Percentiles rank a stretch among this genome's conserved stretches.
phyloP scores from a whole-genome alignment of 306 rosid species.

The Inga laurina region DNA sequence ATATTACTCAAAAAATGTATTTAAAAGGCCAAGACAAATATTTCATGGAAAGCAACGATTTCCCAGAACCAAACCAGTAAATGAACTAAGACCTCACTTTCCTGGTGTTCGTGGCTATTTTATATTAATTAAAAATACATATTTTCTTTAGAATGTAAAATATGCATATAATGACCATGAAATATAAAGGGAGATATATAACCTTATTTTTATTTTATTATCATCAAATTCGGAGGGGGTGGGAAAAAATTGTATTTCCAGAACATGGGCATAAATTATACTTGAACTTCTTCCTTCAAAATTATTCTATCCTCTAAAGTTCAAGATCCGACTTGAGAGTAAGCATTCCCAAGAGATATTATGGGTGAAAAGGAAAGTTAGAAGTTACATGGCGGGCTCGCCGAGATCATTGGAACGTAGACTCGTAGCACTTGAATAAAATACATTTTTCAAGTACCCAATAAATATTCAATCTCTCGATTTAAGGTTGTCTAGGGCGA shows the following conservation, averaged over 20 bases:
- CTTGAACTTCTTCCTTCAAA: background rate
- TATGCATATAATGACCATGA: background rate
- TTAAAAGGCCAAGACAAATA: background rate
- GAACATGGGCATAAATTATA: background rate
- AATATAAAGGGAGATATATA: background rate
- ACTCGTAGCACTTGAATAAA: background rate
- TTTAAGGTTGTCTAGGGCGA: conserved; percentile 4
- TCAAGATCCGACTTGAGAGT: background rate
- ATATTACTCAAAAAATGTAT: no score
- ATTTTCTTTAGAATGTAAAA: no score
- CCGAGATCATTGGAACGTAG: conserved; percentile 8
- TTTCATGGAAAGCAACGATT: background rate
- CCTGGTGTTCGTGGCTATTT: background rate
- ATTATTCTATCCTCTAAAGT: background rate
- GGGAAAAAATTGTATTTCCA: no score
- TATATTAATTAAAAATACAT: no score
- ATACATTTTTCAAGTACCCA: conserved; percentile 13
- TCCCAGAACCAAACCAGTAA: background rate
- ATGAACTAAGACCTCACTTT: background rate
- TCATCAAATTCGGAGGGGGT: background rate
- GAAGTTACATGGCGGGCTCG: background rate
- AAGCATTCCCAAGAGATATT: background rate
- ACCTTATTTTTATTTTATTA: background rate
- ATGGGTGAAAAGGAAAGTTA: background rate
- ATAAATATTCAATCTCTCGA: conserved; percentile 34